phyloP scores from a whole-genome alignment of 75 land plant genomes.

The Isoetes taiwanensis region DNA sequence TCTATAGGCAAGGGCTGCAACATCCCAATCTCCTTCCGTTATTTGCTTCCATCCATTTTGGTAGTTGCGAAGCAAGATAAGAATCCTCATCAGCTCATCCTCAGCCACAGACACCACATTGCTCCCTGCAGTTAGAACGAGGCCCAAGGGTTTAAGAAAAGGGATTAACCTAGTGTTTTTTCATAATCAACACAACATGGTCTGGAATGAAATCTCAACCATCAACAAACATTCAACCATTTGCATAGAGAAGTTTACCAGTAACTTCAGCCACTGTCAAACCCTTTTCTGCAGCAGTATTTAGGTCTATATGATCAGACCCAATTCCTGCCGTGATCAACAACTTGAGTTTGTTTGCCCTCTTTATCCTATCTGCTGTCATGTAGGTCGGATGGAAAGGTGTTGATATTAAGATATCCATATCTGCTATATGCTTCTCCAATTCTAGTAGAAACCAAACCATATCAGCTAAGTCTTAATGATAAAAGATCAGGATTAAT shows the following conservation, averaged over 20 bases:
- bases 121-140: slow-evolving; percentile 67
- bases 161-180: neutral
- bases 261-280: slow-evolving; percentile 89
- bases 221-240: too few relatives aligned
- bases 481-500: too few relatives aligned
- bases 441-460: slow-evolving; percentile 55
- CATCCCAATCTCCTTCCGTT: slow-evolving; percentile 76
- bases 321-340: slow-evolving; percentile 91
- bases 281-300: slow-evolving; percentile 72
- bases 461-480: too few relatives aligned
- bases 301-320: slow-evolving; percentile 87
- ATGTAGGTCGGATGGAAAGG: slow-evolving; percentile 97
- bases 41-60: slow-evolving; percentile 65
- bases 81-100: slow-evolving; percentile 88
- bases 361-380: slow-evolving; percentile 76
- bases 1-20: slow-evolving; percentile 55
- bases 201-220: neutral
- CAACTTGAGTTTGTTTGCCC: slow-evolving; percentile 71
- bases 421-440: slow-evolving; percentile 70
- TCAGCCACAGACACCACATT: slow-evolving; percentile 85
- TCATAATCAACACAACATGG: neutral
- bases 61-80: slow-evolving; percentile 70
- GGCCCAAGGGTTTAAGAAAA: neutral
- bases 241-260: slow-evolving; percentile 18
- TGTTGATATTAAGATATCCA: slow-evolving; percentile 72